Evolutionary conservation across 495 filamentous ascomycete species (phyloP).

Genomic region (Aspergillus indologenus): DNA sequence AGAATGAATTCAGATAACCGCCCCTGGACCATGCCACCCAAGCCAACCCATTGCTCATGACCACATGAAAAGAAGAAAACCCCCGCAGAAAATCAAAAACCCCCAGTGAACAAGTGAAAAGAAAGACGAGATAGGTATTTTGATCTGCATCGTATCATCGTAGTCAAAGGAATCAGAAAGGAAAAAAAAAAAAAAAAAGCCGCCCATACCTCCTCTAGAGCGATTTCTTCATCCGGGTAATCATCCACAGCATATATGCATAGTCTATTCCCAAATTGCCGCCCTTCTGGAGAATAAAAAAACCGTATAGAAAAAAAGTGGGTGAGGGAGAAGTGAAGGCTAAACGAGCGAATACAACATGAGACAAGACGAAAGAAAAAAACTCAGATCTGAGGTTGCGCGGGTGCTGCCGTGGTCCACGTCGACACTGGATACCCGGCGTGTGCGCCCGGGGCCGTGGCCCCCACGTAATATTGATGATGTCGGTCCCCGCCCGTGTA

Average conservation of each 20-base stretch:
- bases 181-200: slow-evolving; percentile 16
- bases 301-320: not conserved
- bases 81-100: slow-evolving; percentile 14
- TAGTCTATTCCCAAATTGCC: slow-evolving; percentile 28
- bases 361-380: slow-evolving; percentile 7
- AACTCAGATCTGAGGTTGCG: slow-evolving; percentile 44
- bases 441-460: slow-evolving; percentile 29
- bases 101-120: slow-evolving; percentile 8
- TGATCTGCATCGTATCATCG: slow-evolving; percentile 22
- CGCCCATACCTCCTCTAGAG: slow-evolving; percentile 27
- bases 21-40: slow-evolving; percentile 27
- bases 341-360: slow-evolving; percentile 4
- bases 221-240: slow-evolving; percentile 22
- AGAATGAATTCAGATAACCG: slow-evolving; percentile 26
- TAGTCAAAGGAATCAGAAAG: slow-evolving; percentile 9
- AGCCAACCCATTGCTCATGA: slow-evolving; percentile 29
- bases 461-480: slow-evolving; percentile 38
- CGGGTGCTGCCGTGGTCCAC: slow-evolving; percentile 42
- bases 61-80: slow-evolving; percentile 18
- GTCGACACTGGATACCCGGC: slow-evolving; percentile 38
- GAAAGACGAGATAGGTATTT: slow-evolving; percentile 18
- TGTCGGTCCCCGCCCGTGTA: slow-evolving; percentile 32
- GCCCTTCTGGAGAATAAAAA: slow-evolving; percentile 20
- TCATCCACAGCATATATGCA: slow-evolving; percentile 23
- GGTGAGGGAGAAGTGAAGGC: slow-evolving; percentile 6